phyloP scores from a whole-genome alignment of 202 grass and related monocot genomes.

The Elaeis oleifera region DNA sequence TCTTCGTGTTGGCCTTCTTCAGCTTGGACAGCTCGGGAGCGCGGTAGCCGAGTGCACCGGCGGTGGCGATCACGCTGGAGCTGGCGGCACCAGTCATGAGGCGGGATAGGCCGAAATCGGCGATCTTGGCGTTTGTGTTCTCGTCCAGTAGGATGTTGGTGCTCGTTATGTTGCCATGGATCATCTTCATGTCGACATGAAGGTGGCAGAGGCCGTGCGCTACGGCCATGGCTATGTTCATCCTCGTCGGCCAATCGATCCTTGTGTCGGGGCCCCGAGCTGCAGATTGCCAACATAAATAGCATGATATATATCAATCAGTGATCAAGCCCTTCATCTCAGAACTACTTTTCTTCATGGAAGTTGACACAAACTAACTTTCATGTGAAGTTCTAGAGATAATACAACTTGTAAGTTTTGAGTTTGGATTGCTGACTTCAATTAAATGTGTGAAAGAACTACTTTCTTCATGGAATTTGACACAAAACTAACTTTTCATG shows the following conservation, averaged over 20 bases:
- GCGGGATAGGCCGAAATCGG: constrained; percentile 61
- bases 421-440: too few species aligned
- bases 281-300: constrained; percentile 19
- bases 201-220: constrained; percentile 69
- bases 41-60: constrained; percentile 63
- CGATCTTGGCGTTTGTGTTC: constrained; percentile 47
- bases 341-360: too few species aligned
- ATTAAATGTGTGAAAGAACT: too few species aligned
- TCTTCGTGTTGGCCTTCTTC: constrained; percentile 94
- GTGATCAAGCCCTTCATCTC: too few species aligned
- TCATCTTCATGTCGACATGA: constrained; percentile 55
- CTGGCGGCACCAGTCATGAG: constrained; percentile 76
- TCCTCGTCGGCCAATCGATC: constrained; percentile 68
- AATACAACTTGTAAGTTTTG: too few species aligned
- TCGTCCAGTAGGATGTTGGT: constrained; percentile 83
- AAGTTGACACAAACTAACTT: too few species aligned
- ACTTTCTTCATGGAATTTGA: too few species aligned
- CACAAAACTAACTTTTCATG: too few species aligned
- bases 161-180: constrained; percentile 86
- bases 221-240: constrained; percentile 53
- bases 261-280: constrained; percentile 59
- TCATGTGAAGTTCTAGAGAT: too few species aligned
- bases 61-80: constrained; percentile 66
- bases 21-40: constrained; percentile 79
- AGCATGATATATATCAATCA: neutral